phyloP scores from a whole-genome alignment of 495 filamentous ascomycete species.

The Lichina pygmaea region DNA sequence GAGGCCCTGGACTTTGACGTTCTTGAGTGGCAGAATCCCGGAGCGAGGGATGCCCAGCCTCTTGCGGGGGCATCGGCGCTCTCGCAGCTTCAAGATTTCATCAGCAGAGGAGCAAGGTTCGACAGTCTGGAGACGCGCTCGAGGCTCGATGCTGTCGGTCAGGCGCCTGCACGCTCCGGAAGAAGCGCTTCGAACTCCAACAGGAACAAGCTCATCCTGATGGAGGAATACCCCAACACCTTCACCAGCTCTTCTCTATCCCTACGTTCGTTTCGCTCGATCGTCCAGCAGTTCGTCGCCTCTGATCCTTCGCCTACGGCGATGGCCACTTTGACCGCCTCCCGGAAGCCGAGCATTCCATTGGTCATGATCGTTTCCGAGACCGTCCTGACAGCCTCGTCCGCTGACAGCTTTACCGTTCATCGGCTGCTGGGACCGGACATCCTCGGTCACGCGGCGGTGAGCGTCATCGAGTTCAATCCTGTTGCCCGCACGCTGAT shows the following conservation, averaged over 20 bases:
- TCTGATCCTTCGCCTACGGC: slow-evolving; percentile 17
- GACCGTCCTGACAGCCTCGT: slow-evolving; percentile 47
- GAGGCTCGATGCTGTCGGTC: neutral
- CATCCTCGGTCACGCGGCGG: slow-evolving; percentile 49
- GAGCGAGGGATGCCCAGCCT: slow-evolving; percentile 22
- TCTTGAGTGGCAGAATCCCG: slow-evolving; percentile 77
- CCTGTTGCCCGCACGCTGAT: slow-evolving; percentile 69
- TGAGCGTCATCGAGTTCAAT: slow-evolving; percentile 70
- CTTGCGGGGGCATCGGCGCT: slow-evolving; percentile 33
- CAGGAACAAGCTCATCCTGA: slow-evolving; percentile 34
- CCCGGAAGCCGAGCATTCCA: slow-evolving; percentile 23
- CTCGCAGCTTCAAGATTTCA: slow-evolving; percentile 75
- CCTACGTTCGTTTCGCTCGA: slow-evolving; percentile 45
- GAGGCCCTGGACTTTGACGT: slow-evolving; percentile 42
- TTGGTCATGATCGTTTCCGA: slow-evolving; percentile 81
- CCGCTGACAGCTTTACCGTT: slow-evolving; percentile 68
- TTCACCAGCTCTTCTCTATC: slow-evolving; percentile 37
- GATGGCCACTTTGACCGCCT: slow-evolving; percentile 8
- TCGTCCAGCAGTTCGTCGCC: slow-evolving; percentile 49
- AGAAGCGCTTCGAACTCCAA: neutral
- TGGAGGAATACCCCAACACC: slow-evolving; percentile 88
- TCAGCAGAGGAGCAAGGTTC: slow-evolving; percentile 53
- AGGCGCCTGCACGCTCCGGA: neutral
- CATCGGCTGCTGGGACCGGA: slow-evolving; percentile 69
- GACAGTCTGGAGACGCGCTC: slow-evolving; percentile 34